These are phyloP conservation scores for Eucalyptus curtisii DNA, from an alignment of 345 rosid species.

Conservation along the genomic window DNA sequence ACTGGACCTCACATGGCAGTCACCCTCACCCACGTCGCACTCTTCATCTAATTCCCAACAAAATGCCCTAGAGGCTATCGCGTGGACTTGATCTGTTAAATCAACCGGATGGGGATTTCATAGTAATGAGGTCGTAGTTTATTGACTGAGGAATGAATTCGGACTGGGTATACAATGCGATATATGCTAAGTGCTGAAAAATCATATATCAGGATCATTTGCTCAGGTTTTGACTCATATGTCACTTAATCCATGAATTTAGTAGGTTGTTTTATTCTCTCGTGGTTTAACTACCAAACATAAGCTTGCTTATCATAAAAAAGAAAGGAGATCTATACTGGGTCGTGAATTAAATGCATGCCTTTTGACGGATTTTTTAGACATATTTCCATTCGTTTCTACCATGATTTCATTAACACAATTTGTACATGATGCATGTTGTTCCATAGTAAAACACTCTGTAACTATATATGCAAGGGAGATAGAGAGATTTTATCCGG, in stretches of 20 bases:
- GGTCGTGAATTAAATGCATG: not conserved
- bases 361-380: not conserved
- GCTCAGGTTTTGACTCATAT: not conserved
- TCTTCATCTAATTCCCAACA: not conserved
- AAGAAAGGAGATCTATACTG: not conserved
- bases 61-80: not conserved
- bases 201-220: not conserved
- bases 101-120: not conserved
- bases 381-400: not conserved
- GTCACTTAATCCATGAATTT: not conserved
- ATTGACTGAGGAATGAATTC: not conserved
- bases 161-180: not conserved
- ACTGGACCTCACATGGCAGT: constrained; percentile 15
- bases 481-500: not conserved
- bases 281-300: not conserved
- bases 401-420: not conserved
- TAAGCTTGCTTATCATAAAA: not conserved
- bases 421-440: not conserved
- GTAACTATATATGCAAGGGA: not conserved
- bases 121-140: not conserved
- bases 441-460: not conserved
- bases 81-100: not conserved
- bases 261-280: not conserved
- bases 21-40: constrained; percentile 8
- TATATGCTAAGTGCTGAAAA: not conserved